These are phyloP conservation scores for Cenchrus americanus DNA, from an alignment of 176 grass and related monocot genomes.

Conservation along the genomic window DNA sequence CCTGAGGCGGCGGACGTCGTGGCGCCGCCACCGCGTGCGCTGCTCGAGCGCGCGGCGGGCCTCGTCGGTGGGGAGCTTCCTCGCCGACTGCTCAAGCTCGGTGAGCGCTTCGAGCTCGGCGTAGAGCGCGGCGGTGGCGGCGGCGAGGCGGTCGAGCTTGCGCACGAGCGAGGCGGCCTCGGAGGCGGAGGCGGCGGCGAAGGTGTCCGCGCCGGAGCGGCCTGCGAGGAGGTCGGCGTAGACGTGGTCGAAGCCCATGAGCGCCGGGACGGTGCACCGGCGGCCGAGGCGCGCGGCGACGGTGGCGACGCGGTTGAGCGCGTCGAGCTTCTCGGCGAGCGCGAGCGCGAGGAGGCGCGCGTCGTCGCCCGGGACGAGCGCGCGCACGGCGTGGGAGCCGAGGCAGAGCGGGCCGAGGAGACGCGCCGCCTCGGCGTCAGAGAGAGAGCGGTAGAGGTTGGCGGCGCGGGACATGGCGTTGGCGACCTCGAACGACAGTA, in stretches of 20 bases:
- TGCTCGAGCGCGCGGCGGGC: constrained; percentile 70
- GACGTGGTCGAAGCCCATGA: constrained; percentile 88
- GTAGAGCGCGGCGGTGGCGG: constrained; percentile 78
- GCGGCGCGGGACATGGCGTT: constrained; percentile 86
- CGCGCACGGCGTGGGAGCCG: constrained; percentile 68
- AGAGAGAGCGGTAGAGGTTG: constrained; percentile 80
- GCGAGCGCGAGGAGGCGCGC: constrained; percentile 73
- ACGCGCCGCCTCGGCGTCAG: constrained; percentile 62
- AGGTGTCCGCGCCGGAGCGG: constrained; percentile 47
- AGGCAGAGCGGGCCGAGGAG: constrained; percentile 61
- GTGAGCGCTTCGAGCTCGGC: constrained; percentile 74
- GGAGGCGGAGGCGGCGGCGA: constrained; percentile 41
- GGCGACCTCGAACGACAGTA: constrained; percentile 89
- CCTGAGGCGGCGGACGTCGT: constrained; percentile 70
- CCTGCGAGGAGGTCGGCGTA: constrained; percentile 88
- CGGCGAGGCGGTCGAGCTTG: constrained; percentile 83
- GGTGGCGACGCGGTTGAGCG: constrained; percentile 79
- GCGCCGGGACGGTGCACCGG: constrained; percentile 65
- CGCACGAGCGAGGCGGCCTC: constrained; percentile 66
- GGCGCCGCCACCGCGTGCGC: constrained; percentile 76
- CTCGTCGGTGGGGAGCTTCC: constrained; percentile 72
- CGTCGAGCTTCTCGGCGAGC: constrained; percentile 90
- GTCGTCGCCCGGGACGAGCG: constrained; percentile 78
- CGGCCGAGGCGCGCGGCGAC: constrained; percentile 78
- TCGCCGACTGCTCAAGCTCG: constrained; percentile 74